Evolutionary conservation across 148 eudicot genomes (phyloP).

Genomic region (Gaultheria prostrata): DNA sequence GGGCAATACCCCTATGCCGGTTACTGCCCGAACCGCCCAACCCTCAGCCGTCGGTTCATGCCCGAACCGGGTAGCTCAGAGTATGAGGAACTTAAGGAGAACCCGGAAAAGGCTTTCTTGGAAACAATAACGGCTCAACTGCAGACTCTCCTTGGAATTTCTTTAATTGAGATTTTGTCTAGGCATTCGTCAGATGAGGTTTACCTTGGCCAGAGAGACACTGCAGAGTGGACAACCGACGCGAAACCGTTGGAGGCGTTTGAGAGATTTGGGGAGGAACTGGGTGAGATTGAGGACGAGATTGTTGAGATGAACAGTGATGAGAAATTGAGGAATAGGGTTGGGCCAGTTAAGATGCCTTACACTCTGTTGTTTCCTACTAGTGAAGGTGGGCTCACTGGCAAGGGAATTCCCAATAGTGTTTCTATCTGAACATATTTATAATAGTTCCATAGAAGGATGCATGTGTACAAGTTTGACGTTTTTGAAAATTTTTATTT

Average conservation of each 20-base stretch:
- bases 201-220: slow-evolving; percentile 35
- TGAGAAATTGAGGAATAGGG: slow-evolving; percentile 24
- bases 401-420: slow-evolving; percentile 41
- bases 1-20: slow-evolving; percentile 41
- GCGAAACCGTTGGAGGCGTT: slow-evolving; percentile 17
- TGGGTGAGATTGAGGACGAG: slow-evolving; percentile 24
- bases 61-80: slow-evolving; percentile 30
- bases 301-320: slow-evolving; percentile 22
- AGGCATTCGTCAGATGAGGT: slow-evolving; percentile 39
- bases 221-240: slow-evolving; percentile 29
- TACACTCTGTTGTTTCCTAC: slow-evolving; percentile 33
- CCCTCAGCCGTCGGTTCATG: slow-evolving; percentile 30
- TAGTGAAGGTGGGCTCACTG: slow-evolving; percentile 32
- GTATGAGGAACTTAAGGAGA: slow-evolving; percentile 22
- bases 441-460: not conserved
- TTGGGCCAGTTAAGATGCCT: slow-evolving; percentile 29
- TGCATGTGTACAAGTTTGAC: not conserved
- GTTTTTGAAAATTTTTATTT: too few species aligned
- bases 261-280: slow-evolving; percentile 21
- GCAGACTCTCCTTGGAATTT: slow-evolving; percentile 25
- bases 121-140: slow-evolving; percentile 27
- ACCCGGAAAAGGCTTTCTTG: slow-evolving; percentile 29
- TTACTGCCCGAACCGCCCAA: slow-evolving; percentile 38
- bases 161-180: slow-evolving; percentile 32
- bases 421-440: slow-evolving; percentile 15